A percentile compares a stretch with the other conserved stretches of the same genome.
phyloP scores from a whole-genome alignment of 2,329 filamentous ascomycete species.

The Mycosphaerella sp. region DNA sequence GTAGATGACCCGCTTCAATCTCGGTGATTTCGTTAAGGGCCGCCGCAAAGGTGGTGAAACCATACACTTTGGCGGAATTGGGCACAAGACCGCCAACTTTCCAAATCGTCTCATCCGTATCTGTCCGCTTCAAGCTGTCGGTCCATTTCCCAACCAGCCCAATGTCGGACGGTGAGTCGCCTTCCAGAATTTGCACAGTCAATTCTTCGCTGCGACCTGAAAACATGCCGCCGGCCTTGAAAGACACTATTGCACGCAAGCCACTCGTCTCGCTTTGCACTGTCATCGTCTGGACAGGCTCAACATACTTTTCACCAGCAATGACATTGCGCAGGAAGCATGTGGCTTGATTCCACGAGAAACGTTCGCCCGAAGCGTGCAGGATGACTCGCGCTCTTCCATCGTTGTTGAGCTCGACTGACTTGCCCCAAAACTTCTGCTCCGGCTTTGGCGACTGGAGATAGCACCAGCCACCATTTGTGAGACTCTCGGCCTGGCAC shows the following conservation, averaged over 20 bases:
- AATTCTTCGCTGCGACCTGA: slow-evolving; percentile 91
- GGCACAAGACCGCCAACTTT: slow-evolving; percentile 68
- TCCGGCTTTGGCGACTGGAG: slow-evolving; percentile 79
- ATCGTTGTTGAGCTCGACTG: slow-evolving; percentile 86
- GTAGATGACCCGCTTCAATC: slow-evolving; percentile 66
- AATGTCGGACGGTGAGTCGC: slow-evolving; percentile 58
- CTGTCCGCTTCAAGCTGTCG: slow-evolving; percentile 57
- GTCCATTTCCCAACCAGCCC: slow-evolving; percentile 84
- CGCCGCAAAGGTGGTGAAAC: slow-evolving; percentile 80
- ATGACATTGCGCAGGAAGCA: slow-evolving; percentile 94
- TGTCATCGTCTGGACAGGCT: slow-evolving; percentile 85
- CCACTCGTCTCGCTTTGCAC: slow-evolving; percentile 78
- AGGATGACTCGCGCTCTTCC: slow-evolving; percentile 75
- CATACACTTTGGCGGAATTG: slow-evolving; percentile 73
- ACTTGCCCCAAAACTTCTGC: slow-evolving; percentile 99
- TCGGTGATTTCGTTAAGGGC: slow-evolving; percentile 79
- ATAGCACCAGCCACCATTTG: slow-evolving; percentile 69
- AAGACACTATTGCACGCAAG: slow-evolving; percentile 77
- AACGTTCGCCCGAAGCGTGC: slow-evolving; percentile 63
- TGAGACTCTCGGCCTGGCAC: slow-evolving; percentile 69
- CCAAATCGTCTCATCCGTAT: slow-evolving; percentile 67
- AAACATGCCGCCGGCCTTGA: slow-evolving; percentile 96
- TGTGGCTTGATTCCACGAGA: slow-evolving; percentile 82
- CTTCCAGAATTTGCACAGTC: slow-evolving; percentile 62
- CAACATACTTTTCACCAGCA: slow-evolving; percentile 95